Evolutionary conservation across 2,329 filamentous ascomycete species (phyloP).

Genomic region (Pseudogymnoascus sp.): DNA sequence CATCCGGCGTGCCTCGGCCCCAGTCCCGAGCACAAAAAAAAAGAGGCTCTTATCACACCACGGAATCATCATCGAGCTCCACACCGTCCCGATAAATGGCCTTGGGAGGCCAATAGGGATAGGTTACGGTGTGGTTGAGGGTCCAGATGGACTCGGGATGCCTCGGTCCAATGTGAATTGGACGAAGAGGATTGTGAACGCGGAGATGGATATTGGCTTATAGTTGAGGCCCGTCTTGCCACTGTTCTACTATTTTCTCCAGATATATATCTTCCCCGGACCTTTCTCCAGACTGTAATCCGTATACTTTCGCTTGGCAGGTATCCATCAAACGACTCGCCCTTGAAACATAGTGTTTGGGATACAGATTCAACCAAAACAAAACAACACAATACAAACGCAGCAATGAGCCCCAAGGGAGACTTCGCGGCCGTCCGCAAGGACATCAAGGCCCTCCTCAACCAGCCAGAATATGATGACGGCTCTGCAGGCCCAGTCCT

Average conservation of each 20-base stretch:
- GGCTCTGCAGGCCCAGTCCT: constrained; percentile 56
- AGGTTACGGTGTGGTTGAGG: not conserved
- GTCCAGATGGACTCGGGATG: not conserved
- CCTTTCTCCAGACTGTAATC: constrained; percentile 5
- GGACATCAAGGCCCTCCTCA: constrained; percentile 44
- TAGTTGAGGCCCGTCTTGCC: constrained; percentile 1
- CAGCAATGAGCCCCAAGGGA: constrained; percentile 36
- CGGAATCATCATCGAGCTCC: constrained; percentile 3
- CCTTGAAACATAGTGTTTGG: not conserved
- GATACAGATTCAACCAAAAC: not conserved
- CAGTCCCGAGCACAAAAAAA: not conserved
- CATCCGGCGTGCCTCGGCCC: not conserved
- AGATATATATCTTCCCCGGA: constrained; percentile 1
- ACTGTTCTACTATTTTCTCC: not conserved
- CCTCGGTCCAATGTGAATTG: not conserved
- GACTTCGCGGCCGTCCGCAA: constrained; percentile 54
- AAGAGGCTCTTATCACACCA: constrained; percentile 5
- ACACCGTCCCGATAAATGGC: not conserved
- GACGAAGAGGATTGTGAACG: not conserved
- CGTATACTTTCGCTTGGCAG: not conserved
- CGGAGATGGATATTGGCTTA: constrained; percentile 3
- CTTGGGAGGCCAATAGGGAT: not conserved
- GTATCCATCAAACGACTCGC: not conserved
- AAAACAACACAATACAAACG: not conserved
- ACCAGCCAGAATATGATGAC: constrained; percentile 57